phyloP scores from a whole-genome alignment of 352 stramenopile genomes.

The Blastocystis sp. region DNA sequence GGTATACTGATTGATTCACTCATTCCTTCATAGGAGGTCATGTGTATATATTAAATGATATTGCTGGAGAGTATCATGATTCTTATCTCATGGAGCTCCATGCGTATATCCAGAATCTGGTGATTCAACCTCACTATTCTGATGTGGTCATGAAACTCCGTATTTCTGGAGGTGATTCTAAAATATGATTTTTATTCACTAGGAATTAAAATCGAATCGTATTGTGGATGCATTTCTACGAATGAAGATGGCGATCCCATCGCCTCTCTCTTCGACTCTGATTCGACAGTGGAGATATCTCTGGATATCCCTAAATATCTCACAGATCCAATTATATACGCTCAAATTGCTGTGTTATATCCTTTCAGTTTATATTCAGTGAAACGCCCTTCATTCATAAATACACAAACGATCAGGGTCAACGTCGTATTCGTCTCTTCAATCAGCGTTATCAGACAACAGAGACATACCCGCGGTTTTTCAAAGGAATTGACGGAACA shows the following conservation, averaged over 20 bases:
- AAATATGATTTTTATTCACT: neutral
- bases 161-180: neutral
- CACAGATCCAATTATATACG: neutral
- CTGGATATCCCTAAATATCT: slow-evolving; percentile 63
- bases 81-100: neutral
- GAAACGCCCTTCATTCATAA: neutral
- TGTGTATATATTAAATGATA: no score
- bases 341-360: slow-evolving; percentile 29
- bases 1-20: slow-evolving; percentile 14
- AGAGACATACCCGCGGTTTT: slow-evolving; percentile 25
- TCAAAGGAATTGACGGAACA: slow-evolving; percentile 39
- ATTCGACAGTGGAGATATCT: slow-evolving; percentile 10
- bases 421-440: slow-evolving; percentile 30
- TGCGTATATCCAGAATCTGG: slow-evolving; percentile 41
- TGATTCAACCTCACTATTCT: slow-evolving; percentile 13
- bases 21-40: no score
- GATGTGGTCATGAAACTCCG: slow-evolving; percentile 33
- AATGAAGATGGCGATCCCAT: slow-evolving; percentile 32
- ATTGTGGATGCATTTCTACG: neutral
- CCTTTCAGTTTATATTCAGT: neutral
- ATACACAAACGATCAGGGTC: slow-evolving; percentile 16
- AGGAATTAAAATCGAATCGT: neutral
- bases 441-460: slow-evolving; percentile 41
- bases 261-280: neutral
- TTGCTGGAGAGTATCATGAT: no score